phyloP scores from a whole-genome alignment of 495 filamentous ascomycete species.

The Aspergillus kassunensis region DNA sequence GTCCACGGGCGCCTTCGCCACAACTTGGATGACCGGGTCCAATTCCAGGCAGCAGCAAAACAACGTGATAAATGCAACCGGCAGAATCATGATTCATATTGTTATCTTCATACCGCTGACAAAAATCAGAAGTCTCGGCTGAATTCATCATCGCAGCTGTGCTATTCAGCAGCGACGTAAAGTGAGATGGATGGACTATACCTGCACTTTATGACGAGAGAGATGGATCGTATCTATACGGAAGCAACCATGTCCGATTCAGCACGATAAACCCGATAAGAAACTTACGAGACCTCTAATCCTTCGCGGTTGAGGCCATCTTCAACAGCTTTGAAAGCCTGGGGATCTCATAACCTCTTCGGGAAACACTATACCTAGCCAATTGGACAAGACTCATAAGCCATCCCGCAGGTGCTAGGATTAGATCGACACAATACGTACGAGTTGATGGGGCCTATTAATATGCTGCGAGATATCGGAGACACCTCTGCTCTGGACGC shows the following conservation, averaged over 20 bases:
- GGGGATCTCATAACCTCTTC: constrained; percentile 38
- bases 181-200: too few relatives aligned
- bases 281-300: too few relatives aligned
- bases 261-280: too few relatives aligned
- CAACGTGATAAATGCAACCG: background rate
- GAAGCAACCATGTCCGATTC: too few relatives aligned
- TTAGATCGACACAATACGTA: constrained; percentile 4
- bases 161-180: too few relatives aligned
- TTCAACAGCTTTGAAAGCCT: background rate
- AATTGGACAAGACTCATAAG: constrained; percentile 7
- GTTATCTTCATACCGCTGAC: too few relatives aligned
- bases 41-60: constrained; percentile 22
- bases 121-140: too few relatives aligned
- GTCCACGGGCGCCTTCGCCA: constrained; percentile 12
- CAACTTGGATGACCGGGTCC: constrained; percentile 6
- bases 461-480: constrained; percentile 4
- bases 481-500: background rate
- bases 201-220: too few relatives aligned
- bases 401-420: constrained; percentile 3
- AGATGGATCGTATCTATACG: too few relatives aligned
- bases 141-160: too few relatives aligned
- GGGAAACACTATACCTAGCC: constrained; percentile 35
- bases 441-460: background rate
- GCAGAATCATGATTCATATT: too few relatives aligned
- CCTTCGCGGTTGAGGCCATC: too few relatives aligned